Base-by-base conservation (phyloP, 805 yeast genomes). In the Suhomyces kilbournensis region DNA sequence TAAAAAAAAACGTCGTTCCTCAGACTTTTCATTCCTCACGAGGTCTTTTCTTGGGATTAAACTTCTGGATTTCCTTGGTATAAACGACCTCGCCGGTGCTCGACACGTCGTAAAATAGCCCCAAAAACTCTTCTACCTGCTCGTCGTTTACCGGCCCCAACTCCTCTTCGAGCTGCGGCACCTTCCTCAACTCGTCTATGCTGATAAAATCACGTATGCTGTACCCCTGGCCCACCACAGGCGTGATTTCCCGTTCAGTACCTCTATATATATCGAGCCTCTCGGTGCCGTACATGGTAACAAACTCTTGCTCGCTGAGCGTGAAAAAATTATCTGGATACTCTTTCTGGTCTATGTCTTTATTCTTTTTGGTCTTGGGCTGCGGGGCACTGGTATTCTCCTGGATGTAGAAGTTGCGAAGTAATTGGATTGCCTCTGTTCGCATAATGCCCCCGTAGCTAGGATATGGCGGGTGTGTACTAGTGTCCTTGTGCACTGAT, bases 361-460 rank as follows among this genome's bases (percentile, higher is more conserved):
- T 82, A 66, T 80, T 84, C 67, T 85, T 85, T 65, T 92, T 92
- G 20, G 79, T 73, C 60, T 88, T 82, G 3, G 96, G 92, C 23
- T 69, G 78, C 0, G 98, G 99, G 0, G 97, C 96, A 44, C 84
- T 81, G 26, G 81, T 85, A 68, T 94, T 94, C 63, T 91, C 96
- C 63, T 82, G 84, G 7, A 92, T 80, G 66, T 94, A 94, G 68
- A 94, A 94, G 64, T 83, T 80, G 52, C 99, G 76, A 43, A 94
- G 71, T 44, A 94, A 67, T 66, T 88, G 78, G 8, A 94, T 84
- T 0, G 97, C 97, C 60, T 92, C 97, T 52, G 82, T 84, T 49
- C 96, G 71, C 58, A 83, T 71, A 3, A 94, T 73, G 0, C 97
- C 97, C 0, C 98, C 97, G 48, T 79, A 79, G 2, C 87, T 82